Evolutionary conservation across 179 eudicot species (phyloP).

Genomic region (Sideroxylon spinosum): DNA sequence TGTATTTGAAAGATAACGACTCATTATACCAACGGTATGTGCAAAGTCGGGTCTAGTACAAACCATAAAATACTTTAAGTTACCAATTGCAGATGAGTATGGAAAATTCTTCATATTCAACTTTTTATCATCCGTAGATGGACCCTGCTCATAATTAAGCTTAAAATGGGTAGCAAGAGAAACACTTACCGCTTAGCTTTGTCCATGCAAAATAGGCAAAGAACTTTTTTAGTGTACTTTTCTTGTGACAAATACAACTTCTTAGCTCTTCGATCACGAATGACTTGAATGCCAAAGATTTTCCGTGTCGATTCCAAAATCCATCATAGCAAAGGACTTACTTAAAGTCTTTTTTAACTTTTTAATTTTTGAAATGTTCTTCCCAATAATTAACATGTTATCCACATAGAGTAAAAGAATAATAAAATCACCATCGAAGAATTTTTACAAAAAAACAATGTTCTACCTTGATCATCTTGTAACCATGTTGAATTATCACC

Average conservation of each 20-base stretch:
- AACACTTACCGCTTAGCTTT: background rate
- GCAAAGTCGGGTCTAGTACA: background rate
- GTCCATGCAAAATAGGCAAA: background rate
- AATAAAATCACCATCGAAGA: background rate
- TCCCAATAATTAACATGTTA: background rate
- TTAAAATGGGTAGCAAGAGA: background rate
- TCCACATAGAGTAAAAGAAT: background rate
- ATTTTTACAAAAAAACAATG: slow-evolving; percentile 2
- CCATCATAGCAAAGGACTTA: background rate
- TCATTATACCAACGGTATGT: background rate
- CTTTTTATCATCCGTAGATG: background rate
- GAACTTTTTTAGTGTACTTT: background rate
- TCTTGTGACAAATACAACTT: background rate
- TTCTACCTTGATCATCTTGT: background rate
- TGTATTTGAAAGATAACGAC: background rate
- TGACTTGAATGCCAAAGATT: background rate
- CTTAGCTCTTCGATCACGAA: background rate
- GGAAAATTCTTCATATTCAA: background rate
- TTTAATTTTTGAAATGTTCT: background rate
- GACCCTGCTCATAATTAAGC: background rate
- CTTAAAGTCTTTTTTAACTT: background rate
- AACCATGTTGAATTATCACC: slow-evolving; percentile 8
- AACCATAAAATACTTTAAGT: background rate
- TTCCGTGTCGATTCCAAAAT: background rate
- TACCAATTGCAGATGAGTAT: background rate